phyloP scores from a whole-genome alignment of 164 flowering plant genomes.

The Kingdonia uniflora region DNA sequence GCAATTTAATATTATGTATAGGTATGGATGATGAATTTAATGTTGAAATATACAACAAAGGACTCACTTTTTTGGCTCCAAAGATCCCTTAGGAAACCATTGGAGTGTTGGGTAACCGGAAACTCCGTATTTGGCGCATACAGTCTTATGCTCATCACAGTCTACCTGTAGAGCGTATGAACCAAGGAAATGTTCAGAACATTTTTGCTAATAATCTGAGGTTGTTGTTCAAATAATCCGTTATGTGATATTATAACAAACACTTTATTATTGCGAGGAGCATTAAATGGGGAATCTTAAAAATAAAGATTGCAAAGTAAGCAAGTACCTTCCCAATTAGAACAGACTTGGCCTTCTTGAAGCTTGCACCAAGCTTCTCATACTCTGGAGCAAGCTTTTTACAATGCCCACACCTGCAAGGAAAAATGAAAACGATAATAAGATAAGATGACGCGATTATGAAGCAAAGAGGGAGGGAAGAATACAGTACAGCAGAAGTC shows the following conservation, averaged over 20 bases:
- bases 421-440: background rate
- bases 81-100: conserved; percentile 94
- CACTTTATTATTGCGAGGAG: too few species aligned
- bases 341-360: conserved; percentile 84
- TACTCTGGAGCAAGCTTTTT: conserved; percentile 98
- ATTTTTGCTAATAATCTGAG: too few species aligned
- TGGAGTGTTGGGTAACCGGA: conserved; percentile 90
- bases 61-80: conserved; percentile 86
- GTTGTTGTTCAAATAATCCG: too few species aligned
- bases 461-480: background rate
- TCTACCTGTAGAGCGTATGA: conserved; percentile 46
- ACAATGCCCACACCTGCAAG: conserved; percentile 95
- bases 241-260: too few species aligned
- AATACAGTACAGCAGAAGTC: too few species aligned
- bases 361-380: conserved; percentile 84
- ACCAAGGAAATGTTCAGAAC: too few species aligned
- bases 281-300: too few species aligned
- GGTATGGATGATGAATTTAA: background rate
- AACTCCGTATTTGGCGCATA: conserved; percentile 78
- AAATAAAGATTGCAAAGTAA: too few species aligned
- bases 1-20: background rate
- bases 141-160: conserved; percentile 85
- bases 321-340: conserved; percentile 74
- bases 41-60: background rate
- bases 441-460: background rate